phyloP scores from a whole-genome alignment of 768 basidiomycete species.

The Candolleomyces eurysporus region DNA sequence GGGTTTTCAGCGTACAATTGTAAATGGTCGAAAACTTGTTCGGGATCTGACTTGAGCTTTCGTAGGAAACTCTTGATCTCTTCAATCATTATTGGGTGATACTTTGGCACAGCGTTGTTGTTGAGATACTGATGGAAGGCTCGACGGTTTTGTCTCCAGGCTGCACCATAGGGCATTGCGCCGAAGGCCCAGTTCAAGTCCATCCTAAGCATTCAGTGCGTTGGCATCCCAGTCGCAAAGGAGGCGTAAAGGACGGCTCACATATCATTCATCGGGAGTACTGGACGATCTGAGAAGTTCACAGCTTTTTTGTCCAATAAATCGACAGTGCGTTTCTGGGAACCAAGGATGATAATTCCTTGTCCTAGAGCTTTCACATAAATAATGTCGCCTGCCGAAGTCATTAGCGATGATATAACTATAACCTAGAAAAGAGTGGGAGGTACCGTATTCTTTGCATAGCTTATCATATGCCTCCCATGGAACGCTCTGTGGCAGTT shows the following conservation, averaged over 20 bases:
- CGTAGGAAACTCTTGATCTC: slow-evolving; percentile 29
- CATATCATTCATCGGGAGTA: slow-evolving; percentile 19
- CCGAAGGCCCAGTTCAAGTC: slow-evolving; percentile 21
- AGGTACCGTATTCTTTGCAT: too few species aligned
- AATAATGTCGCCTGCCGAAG: slow-evolving; percentile 3
- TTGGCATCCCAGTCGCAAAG: not conserved
- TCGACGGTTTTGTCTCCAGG: slow-evolving; percentile 20
- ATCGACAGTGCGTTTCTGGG: slow-evolving; percentile 2
- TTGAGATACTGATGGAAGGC: slow-evolving; percentile 23
- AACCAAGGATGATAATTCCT: slow-evolving; percentile 5
- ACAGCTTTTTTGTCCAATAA: slow-evolving; percentile 13
- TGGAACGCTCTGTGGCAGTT: too few species aligned
- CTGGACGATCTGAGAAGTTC: slow-evolving; percentile 19
- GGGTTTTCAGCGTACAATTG: not conserved
- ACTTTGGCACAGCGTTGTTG: slow-evolving; percentile 5
- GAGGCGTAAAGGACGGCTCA: slow-evolving; percentile 3
- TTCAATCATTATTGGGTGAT: slow-evolving; percentile 15
- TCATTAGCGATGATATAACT: not conserved
- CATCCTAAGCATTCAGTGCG: slow-evolving; percentile 13
- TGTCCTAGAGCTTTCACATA: slow-evolving; percentile 11
- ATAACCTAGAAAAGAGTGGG: too few species aligned
- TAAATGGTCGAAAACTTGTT: slow-evolving; percentile 25
- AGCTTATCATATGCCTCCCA: too few species aligned
- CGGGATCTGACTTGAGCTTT: slow-evolving; percentile 24
- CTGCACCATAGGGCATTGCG: slow-evolving; percentile 21